Conservation (phyloP, 2,329 filamentous ascomycete genomes). For the Berkeleyomyces basicola region DNA sequence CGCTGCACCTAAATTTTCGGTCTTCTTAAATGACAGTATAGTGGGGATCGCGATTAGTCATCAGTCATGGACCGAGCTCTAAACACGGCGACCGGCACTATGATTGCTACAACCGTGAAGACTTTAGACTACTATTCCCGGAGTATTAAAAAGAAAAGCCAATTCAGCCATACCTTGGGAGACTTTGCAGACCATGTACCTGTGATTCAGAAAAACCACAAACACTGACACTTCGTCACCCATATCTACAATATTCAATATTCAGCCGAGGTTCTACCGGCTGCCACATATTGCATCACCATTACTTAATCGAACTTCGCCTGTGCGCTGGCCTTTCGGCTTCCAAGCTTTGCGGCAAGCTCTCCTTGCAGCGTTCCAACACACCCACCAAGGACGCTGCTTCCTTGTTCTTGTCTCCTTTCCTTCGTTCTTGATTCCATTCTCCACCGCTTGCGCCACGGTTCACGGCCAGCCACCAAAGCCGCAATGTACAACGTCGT, state of each 20-base stretch:
- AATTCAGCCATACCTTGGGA: too few relatives aligned
- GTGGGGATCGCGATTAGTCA: neutral
- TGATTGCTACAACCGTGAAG: too few relatives aligned
- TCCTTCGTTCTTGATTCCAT: neutral
- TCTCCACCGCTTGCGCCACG: neutral
- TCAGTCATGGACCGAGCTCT: neutral
- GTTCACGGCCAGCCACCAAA: neutral
- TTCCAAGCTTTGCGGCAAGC: neutral
- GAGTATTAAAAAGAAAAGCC: too few relatives aligned
- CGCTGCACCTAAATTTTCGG: neutral
- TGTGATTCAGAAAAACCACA: too few relatives aligned
- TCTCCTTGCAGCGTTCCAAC: neutral
- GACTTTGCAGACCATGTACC: too few relatives aligned
- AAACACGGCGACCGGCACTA: too few relatives aligned
- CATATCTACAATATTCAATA: neutral
- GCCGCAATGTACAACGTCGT: conserved; percentile 69
- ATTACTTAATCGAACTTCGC: neutral
- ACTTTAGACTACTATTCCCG: too few relatives aligned
- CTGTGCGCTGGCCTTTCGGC: neutral
- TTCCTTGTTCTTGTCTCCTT: neutral
- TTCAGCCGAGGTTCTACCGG: conserved; percentile 6
- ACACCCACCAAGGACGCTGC: neutral
- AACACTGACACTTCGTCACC: neutral
- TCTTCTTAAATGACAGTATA: neutral
- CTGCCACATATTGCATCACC: conserved; percentile 4